Evolutionary conservation across 768 basidiomycete genomes (phyloP), one percentile per base, ranked within the genome.

Genomic region (Rhodotorula babjevae): DNA sequence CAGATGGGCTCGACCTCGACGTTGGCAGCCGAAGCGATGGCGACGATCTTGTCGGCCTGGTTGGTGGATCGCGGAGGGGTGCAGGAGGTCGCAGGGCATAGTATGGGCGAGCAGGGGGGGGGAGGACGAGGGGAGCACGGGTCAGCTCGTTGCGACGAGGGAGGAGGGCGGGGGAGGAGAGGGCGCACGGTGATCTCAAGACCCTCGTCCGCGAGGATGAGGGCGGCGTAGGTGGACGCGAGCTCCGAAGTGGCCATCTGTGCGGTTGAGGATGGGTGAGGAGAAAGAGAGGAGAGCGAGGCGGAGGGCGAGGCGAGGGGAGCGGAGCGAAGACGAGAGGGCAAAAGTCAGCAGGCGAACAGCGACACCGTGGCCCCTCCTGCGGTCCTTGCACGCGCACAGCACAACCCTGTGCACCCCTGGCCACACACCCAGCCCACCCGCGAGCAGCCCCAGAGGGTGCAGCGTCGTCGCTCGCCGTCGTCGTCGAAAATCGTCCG

Each of bases 131-230:
- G 46, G 9, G 61, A 33, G 36, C 44, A 46, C 44, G 44, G 63
- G 44, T 25, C 44, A 29, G 65, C 10, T 15, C 25, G 44, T 2
- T 2, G 21, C 8, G 61, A 29, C 18, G 19, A 5, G 7, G 27
- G 16, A 27, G 49, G 60, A 31, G 31, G 50, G 31, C n/a, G 23
- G 46, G n/a, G 31, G 40, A 46, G 23, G 87, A 9, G 49, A 19
- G 50, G 11, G 25, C 92, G 79, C 79, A 96, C 94, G 76, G 95
- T 96, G 81, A 99, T 97, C 86, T 97, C 95, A 80, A 95, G 84
- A 79, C 89, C 89, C 76, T 96, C 94, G 84, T 98, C 96, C 78
- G 93, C 94, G 81, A 98, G 92, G 84, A 97, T 97, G 80, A 99
- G 90, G 78, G 93, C 91, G 80, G 95, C 93, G 85, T 97, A 97